Percentiles rank a stretch among this genome's conserved stretches.
Evolutionary conservation across 345 rosid species (phyloP).

Genomic region (Linum lewisii): DNA sequence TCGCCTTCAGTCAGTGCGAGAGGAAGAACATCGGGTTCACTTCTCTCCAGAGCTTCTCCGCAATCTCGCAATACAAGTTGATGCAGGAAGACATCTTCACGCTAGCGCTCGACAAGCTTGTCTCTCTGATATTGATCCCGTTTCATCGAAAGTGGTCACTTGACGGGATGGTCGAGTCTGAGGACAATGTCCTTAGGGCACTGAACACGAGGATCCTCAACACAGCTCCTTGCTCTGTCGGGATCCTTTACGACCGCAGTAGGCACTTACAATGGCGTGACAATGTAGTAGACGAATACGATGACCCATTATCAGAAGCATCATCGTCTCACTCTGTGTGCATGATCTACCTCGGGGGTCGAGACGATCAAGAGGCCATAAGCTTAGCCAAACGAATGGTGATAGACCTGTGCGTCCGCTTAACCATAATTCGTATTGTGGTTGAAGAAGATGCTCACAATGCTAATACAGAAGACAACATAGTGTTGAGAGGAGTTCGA

Average conservation of each 20-base stretch:
- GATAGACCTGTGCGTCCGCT: conserved; percentile 13
- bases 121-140: conserved; percentile 46
- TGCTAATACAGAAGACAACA: no score
- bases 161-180: conserved; percentile 31
- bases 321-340: not conserved
- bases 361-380: conserved; percentile 57
- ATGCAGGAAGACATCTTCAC: conserved; percentile 55
- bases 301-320: not conserved
- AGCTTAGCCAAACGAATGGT: conserved; percentile 42
- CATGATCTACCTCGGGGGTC: conserved; percentile 51
- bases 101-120: conserved; percentile 36
- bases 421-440: conserved; percentile 25
- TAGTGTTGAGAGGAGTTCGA: no score
- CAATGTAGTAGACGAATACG: no score
- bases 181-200: conserved; percentile 17
- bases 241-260: conserved; percentile 35
- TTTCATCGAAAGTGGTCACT: conserved; percentile 44
- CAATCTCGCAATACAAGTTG: conserved; percentile 25
- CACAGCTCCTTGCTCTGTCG: conserved; percentile 54
- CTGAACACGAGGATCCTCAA: conserved; percentile 39
- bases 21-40: conserved; percentile 10
- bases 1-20: conserved; percentile 12
- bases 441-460: no score
- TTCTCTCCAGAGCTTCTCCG: conserved; percentile 20
- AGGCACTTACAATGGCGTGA: conserved; percentile 7